Evolutionary conservation across 306 rosid species (phyloP), one percentile per base, ranked within the genome.

Genomic region (Quercus mongolica): DNA sequence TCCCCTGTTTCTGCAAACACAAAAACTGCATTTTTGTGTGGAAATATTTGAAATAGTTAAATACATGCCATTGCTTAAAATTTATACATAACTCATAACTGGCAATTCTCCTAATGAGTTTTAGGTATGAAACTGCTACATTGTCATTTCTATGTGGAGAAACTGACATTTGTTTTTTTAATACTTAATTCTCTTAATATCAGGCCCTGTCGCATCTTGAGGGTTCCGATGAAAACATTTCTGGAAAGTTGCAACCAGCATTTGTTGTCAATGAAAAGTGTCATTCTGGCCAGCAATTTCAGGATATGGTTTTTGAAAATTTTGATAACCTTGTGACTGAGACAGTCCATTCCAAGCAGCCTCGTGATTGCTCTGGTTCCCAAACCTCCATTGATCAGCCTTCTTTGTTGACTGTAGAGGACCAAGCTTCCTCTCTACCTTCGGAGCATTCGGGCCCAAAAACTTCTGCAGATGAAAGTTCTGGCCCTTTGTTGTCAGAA

Each of bases 141-240:
- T 31, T 76, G 44, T 13, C 7, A 26, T 19, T 3, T 54, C 2
- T 2, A 28, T 18, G 18, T 33, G 54, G 56, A 69, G 77, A 70
- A 75, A 35, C 71, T 77, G 63, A 20, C 79, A 55, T 26, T 1
- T 10, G 59, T 72, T 65, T 72, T 70, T 80, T 71, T 41, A 2
- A 7, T 38, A 1, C 46, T 8, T 41, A 41, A 41, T 41, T 70
- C 51, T 82, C 71, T 23, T 73, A 46, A 80, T 84, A 49, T 70
- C 93, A 94, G 96, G 89, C 79, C 69, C 13, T 92, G 67, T 88
- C 96, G 33, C 54, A 41, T 79, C 83, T 87, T 58, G 89, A 88
- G 73, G 82, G 58, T 86, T 84, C 87, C 28, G 61, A 58, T 72
- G 78, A 61, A 74, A 58, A 19, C 12, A 30, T 8, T 10, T 85